Conservation (phyloP, 768 basidiomycete genomes). For the Leccinum ochraceum region DNA sequence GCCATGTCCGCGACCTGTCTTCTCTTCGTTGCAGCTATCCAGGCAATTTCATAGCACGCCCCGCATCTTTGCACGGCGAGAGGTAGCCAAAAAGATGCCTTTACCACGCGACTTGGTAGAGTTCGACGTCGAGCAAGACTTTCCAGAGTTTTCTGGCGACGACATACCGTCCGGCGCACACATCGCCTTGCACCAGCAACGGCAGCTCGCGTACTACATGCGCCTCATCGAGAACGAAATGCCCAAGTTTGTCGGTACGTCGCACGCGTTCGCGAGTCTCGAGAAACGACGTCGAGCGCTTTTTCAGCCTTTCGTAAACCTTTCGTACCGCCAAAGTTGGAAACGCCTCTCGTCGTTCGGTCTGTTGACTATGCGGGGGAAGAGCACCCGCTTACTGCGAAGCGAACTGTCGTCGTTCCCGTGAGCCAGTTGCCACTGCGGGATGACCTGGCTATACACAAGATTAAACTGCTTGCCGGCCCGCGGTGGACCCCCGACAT, state of each 20-base stretch:
- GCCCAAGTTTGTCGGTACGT: constrained; percentile 79
- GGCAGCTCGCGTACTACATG: constrained; percentile 74
- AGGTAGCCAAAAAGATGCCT: constrained; percentile 29
- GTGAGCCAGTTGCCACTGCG: constrained; percentile 72
- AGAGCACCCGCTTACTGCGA: constrained; percentile 66
- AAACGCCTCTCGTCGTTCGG: constrained; percentile 66
- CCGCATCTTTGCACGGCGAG: constrained; percentile 16
- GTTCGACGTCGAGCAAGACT: constrained; percentile 39
- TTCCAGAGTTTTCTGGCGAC: constrained; percentile 38
- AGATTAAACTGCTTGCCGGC: constrained; percentile 87
- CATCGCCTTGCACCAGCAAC: constrained; percentile 69
- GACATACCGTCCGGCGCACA: constrained; percentile 76
- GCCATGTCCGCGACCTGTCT: constrained; percentile 18
- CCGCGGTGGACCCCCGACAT: constrained; percentile 80
- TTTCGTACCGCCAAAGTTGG: constrained; percentile 64
- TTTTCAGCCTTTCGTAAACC: constrained; percentile 75
- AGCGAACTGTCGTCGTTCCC: constrained; percentile 73
- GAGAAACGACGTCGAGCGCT: constrained; percentile 10
- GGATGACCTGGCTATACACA: constrained; percentile 68
- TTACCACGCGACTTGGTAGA: constrained; percentile 41
- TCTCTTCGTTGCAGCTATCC: constrained; percentile 7
- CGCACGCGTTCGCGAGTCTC: constrained; percentile 1
- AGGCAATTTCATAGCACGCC: constrained; percentile 31
- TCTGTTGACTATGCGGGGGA: constrained; percentile 79
- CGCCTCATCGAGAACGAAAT: constrained; percentile 88